Base-by-base conservation (phyloP, 768 basidiomycete species). In the Lactarius sanguifluus region DNA sequence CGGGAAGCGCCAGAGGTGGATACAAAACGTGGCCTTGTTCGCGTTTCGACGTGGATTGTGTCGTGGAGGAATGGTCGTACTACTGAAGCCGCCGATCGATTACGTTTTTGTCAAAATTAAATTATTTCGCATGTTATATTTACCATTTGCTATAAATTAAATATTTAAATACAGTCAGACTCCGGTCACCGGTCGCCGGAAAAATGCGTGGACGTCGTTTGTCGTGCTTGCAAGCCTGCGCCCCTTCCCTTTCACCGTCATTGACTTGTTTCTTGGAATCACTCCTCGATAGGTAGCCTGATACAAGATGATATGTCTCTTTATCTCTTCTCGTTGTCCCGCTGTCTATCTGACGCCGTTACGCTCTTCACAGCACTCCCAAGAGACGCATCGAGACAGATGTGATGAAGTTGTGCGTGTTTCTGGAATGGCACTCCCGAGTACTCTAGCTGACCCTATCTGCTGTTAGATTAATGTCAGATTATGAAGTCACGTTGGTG, bases 341-440 rank as follows among this genome's bases (percentile, higher is more conserved):
- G 25, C 62, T 57, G 55, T 69, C 68, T 52, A 52, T 52, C 76
- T 81, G 65, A 81, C 75, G 70, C 41, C 60, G 47, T 66, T 60
- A 64, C 40, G 66, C 70, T 65, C 58, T 76, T 73, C 78, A 91
- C 92, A 87, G 89, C 74, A 88, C 89, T 73, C 89, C 92, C 69
- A 97, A 92, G 79, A 91, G 96, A 67, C 90, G 96, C 67, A 96
- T 97, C 77, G 96, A 98, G 78, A 98, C 95, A 58, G 97, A 99
- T 82, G 96, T 99, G 61, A 97, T 98, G 96, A 98, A 98, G 82
- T 81, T 99, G 96, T 96, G 76, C 75, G 86, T 78, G 7, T 36
- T 5, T 52, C 20, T n/a, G 13, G 43, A 55, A 38, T 36, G 3
- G 47, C 12, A 1, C 32, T 2, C n/a, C n/a, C 38, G 34, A n/a